Base-by-base conservation (phyloP, 345 rosid species). In the Syzygium jambos region DNA sequence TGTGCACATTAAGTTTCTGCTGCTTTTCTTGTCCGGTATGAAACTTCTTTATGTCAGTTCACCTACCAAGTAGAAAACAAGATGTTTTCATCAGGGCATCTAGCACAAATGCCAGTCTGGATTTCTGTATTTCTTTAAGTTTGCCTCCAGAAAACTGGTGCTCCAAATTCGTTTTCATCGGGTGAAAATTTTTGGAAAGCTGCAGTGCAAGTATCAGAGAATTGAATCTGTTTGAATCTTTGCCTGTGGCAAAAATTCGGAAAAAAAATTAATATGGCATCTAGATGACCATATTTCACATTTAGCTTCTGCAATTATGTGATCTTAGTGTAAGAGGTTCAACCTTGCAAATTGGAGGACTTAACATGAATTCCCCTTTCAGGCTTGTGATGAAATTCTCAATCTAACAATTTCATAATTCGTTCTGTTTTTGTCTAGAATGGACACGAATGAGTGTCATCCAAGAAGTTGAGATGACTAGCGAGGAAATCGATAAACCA, bases 381-480 rank as follows among this genome's bases (percentile, higher is more conserved):
- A 19, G 19, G 19, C 73, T 61, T 61, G 73, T n/a, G 73, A n/a
- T 17, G 73, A 61, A 61, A 61, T 25, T n/a, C 17, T 61, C 34
- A 61, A 61, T 14, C 34, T 59, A 25, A 59, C 65, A 25, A 25
- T n/a, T 61, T 61, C 34, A 13, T 61, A 14, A 61, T 56, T 15
- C 27, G 51, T 38, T 14, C 88, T 38, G 12, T 16, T 55, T 80
- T 82, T 49, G 13, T 54, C 78, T 78, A 80, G 80, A 49, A 51
- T 23, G 41, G 78, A 34, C 21, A 61, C 54, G 4, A 41, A 87
- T 90, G 93, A 90, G 89, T 52, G 89, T 59, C 21, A 89, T 92
- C 41, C 90, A 85, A 82, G 92, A 93, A 90, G 91, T 89, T 57
- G 92, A 91, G 91, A 89, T 87, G 90, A 89, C 87, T 57, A 46